phyloP scores from a whole-genome alignment of 768 basidiomycete species.

The Mycena latifolia region DNA sequence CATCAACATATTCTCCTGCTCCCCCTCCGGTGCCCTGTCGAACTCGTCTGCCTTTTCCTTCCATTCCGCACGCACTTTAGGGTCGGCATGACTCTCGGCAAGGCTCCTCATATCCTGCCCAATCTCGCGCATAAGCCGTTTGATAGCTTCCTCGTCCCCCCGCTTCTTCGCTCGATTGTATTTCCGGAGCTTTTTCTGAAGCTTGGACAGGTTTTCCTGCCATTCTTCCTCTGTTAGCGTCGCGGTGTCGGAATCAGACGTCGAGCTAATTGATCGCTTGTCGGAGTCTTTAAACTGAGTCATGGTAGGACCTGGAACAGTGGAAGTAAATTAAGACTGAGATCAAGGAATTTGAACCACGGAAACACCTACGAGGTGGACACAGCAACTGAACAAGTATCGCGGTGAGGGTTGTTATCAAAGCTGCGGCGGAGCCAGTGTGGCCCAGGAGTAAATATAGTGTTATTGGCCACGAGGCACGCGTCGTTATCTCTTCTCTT shows the following conservation, averaged over 20 bases:
- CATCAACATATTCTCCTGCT: constrained; percentile 17
- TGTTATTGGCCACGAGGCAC: no score
- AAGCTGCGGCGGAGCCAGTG: no score
- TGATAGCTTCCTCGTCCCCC: neutral
- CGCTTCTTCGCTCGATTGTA: neutral
- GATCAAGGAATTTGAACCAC: neutral
- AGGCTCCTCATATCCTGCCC: neutral
- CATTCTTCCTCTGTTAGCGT: constrained; percentile 11
- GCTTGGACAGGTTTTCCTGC: neutral
- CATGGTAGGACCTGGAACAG: neutral
- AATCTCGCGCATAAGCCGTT: constrained; percentile 12
- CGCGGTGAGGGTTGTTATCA: no score
- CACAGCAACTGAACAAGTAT: no score
- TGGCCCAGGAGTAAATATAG: no score
- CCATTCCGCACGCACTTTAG: constrained; percentile 3
- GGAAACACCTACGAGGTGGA: neutral
- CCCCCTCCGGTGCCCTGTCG: constrained; percentile 15
- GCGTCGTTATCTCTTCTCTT: no score
- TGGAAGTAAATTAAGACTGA: no score
- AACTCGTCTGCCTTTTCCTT: neutral
- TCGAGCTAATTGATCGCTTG: constrained; percentile 25
- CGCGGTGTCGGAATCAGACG: neutral
- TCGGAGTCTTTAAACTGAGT: neutral
- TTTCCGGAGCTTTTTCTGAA: neutral
- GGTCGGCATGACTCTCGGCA: neutral